These are phyloP conservation scores for Pezicula neosporulosa DNA, from an alignment of 2,329 filamentous ascomycete genomes.

Conservation along the genomic window DNA sequence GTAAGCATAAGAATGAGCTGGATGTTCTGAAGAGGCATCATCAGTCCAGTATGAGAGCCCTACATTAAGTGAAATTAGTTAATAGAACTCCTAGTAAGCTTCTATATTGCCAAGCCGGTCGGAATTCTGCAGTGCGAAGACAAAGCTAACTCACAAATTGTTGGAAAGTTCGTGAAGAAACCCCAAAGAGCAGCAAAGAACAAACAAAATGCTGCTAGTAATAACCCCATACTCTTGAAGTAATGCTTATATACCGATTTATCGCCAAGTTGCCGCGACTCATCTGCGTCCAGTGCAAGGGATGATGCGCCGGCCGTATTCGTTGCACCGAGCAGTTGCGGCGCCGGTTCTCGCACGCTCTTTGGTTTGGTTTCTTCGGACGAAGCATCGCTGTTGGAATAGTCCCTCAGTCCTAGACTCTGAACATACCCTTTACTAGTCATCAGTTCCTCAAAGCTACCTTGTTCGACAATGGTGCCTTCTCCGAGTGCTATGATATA, in stretches of 20 bases:
- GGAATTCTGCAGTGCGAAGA: neutral
- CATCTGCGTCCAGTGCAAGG: constrained; percentile 24
- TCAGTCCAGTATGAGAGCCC: constrained; percentile 24
- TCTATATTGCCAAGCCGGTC: neutral
- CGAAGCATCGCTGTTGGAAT: constrained; percentile 17
- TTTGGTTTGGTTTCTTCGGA: neutral
- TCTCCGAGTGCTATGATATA: constrained; percentile 33
- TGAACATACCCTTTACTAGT: constrained; percentile 19
- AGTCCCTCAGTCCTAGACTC: constrained; percentile 26
- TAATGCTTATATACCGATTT: constrained; percentile 13
- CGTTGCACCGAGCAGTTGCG: neutral
- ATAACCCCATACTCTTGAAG: constrained; percentile 14
- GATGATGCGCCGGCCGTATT: neutral
- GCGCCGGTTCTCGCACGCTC: constrained; percentile 14
- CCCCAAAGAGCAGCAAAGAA: constrained; percentile 16
- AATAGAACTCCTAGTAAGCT: neutral
- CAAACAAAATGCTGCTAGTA: constrained; percentile 4
- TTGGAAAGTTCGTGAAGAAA: constrained; percentile 23
- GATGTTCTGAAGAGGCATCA: constrained; percentile 12
- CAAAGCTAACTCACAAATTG: constrained; percentile 17
- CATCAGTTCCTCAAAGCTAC: constrained; percentile 26
- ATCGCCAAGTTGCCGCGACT: constrained; percentile 26
- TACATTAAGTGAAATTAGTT: constrained; percentile 4
- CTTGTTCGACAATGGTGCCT: constrained; percentile 33
- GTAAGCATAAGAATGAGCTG: constrained; percentile 17